Conservation (phyloP, 306 rosid species). For the Sicyos baderoa region DNA sequence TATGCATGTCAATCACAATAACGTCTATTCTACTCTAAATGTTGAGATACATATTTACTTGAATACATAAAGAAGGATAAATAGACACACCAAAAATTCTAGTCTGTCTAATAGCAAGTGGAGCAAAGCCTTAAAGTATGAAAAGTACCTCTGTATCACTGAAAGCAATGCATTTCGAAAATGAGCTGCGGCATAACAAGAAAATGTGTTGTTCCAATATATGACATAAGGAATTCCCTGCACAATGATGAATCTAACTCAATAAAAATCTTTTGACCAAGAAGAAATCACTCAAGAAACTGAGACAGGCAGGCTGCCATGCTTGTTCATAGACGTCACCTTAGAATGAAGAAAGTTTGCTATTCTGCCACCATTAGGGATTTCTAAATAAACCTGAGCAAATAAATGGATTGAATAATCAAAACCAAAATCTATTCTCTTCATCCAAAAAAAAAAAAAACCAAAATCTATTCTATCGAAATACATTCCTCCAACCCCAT, state of each 20-base stretch:
- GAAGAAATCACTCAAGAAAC: not conserved
- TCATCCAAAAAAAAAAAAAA: no score
- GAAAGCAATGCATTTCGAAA: constrained; percentile 78
- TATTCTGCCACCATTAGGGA: constrained; percentile 62
- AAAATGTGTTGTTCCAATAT: constrained; percentile 68
- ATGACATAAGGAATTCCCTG: constrained; percentile 94
- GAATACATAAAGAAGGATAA: constrained; percentile 6
- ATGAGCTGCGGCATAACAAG: constrained; percentile 76
- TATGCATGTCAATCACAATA: not conserved
- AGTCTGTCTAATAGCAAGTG: constrained; percentile 9
- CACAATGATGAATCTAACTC: constrained; percentile 15
- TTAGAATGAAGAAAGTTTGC: constrained; percentile 66
- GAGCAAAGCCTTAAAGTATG: constrained; percentile 11
- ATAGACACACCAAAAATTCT: constrained; percentile 4
- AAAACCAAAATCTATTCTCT: constrained; percentile 19
- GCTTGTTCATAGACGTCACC: constrained; percentile 40
- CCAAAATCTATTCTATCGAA: constrained; percentile 13
- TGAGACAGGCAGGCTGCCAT: not conserved
- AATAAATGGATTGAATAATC: constrained; percentile 20
- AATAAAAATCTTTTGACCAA: not conserved
- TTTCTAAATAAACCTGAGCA: constrained; percentile 80
- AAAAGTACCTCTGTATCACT: constrained; percentile 74
- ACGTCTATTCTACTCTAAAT: not conserved
- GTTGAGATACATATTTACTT: not conserved
- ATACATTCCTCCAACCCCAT: constrained; percentile 5